Base-by-base conservation (phyloP, 495 filamentous ascomycete species). In the Corynascus novoguineensis region DNA sequence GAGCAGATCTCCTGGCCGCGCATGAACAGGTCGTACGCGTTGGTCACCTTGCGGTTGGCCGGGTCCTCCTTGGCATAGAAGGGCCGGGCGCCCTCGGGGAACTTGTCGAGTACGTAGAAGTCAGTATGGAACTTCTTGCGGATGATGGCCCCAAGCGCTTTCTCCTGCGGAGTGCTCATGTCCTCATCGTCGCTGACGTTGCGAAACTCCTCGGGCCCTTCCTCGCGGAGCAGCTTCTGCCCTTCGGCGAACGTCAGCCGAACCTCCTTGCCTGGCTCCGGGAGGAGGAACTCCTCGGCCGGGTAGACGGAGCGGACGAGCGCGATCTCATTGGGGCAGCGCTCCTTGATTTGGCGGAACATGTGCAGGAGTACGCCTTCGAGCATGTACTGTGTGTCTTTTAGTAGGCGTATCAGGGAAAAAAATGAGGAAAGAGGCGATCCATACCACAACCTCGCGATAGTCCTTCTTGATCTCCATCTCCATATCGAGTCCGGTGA, bases 401-500 rank as follows among this genome's bases (percentile, higher is more conserved):
- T 58, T 32, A 58, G 40, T 29, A 5, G 22, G 17, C 25, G 34
- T 6, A 32, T n/a, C n/a, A 10, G 5, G 8, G 32, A 27, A 7
- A 19, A 9, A 11, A 24, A 21, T 10, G 27, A 14, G 19, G 29
- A 11, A 14, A 31, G n/a, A 14, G 15, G 22, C 4, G 14, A 6
- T n/a, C n/a, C 55, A 46, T 58, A 58, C 55, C 24, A 89, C 72
- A 35, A 95, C 90, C 70, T 98, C 93, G 68, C 88, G 83, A 75
- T 97, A 97, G 72, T 90, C 81, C 53, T 88, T 75, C 52, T 87
- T 81, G 71, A 97, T 96, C 34, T 90, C 90, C 88, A 96, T 97
- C 69, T 97, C 93, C 65, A 97, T 76, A 88, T 98, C 93, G 57
- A 98, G 87, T 71, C 93, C 93, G 41, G 89, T 90, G 74, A 96